These are phyloP conservation scores for Corchorus olitorius DNA, from an alignment of 345 rosid genomes.

Conservation along the genomic window DNA sequence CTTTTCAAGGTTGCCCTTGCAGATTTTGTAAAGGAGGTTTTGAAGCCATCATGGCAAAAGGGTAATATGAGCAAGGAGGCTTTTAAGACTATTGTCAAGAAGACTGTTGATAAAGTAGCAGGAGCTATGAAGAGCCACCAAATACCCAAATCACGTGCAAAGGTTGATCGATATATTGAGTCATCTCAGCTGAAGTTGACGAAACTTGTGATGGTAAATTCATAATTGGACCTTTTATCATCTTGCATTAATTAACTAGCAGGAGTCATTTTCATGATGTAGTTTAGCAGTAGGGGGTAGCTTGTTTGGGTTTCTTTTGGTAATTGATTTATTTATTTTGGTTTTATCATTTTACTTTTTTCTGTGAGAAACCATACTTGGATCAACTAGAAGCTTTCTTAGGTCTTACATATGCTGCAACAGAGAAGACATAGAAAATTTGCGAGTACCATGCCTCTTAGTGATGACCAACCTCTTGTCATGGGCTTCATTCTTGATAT, in stretches of 20 bases:
- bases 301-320: background rate
- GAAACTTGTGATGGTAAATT: conserved; percentile 87
- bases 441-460: background rate
- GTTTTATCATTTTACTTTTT: background rate
- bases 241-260: background rate
- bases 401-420: background rate
- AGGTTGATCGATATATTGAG: conserved; percentile 78
- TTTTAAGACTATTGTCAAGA: conserved; percentile 88
- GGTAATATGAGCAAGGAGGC: conserved; percentile 98
- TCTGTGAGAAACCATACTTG: background rate
- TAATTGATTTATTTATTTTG: conserved; percentile 9
- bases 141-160: conserved; percentile 77
- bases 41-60: conserved; percentile 90
- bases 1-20: conserved; percentile 78
- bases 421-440: background rate
- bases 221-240: conserved; percentile 6
- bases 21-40: conserved; percentile 86
- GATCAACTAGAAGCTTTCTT: background rate
- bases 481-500: background rate
- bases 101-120: conserved; percentile 84
- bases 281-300: background rate
- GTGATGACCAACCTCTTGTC: background rate
- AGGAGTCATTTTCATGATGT: background rate
- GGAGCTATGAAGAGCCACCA: conserved; percentile 76
- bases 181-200: conserved; percentile 74